These are phyloP conservation scores for Phytophthora fragariae DNA, from an alignment of 352 stramenopile species.

Conservation along the genomic window DNA sequence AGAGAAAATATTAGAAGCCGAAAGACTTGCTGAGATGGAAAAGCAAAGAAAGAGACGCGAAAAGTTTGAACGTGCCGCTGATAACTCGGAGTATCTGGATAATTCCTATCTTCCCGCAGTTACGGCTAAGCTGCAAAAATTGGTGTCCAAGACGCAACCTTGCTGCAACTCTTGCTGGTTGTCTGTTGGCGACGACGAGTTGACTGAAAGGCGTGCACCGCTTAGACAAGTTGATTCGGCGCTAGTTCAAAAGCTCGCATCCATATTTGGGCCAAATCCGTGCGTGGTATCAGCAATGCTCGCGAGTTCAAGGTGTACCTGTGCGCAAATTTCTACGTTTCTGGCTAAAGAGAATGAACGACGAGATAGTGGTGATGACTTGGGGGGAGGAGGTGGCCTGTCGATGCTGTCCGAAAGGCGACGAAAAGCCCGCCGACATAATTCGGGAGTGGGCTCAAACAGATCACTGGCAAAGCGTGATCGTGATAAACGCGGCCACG, in stretches of 20 bases:
- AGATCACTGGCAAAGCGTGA: conserved; percentile 41
- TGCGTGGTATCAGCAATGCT: conserved; percentile 56
- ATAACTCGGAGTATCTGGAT: conserved; percentile 79
- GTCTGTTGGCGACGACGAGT: neutral
- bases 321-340: conserved; percentile 41
- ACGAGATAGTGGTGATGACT: conserved; percentile 38
- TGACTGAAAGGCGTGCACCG: neutral
- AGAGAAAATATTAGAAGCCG: conserved; percentile 64
- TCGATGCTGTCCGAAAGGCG: conserved; percentile 21
- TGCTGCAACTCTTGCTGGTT: conserved; percentile 62
- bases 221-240: conserved; percentile 48
- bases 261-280: conserved; percentile 48
- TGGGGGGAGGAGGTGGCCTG: conserved; percentile 7
- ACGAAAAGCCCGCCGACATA: conserved; percentile 26
- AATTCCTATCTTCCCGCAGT: conserved; percentile 61
- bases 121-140: conserved; percentile 26
- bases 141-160: conserved; percentile 30
- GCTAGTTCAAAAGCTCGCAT: conserved; percentile 60
- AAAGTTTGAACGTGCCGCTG: conserved; percentile 49
- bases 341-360: conserved; percentile 33
- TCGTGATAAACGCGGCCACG: conserved; percentile 48
- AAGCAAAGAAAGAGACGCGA: conserved; percentile 48
- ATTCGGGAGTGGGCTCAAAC: conserved; percentile 19
- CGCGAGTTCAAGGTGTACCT: conserved; percentile 46
- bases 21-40: conserved; percentile 47